Percentiles rank a stretch among this genome's conserved stretches.
phyloP scores from a whole-genome alignment of 108 stramenopile species.

The Pseudonitzschia multistriata region DNA sequence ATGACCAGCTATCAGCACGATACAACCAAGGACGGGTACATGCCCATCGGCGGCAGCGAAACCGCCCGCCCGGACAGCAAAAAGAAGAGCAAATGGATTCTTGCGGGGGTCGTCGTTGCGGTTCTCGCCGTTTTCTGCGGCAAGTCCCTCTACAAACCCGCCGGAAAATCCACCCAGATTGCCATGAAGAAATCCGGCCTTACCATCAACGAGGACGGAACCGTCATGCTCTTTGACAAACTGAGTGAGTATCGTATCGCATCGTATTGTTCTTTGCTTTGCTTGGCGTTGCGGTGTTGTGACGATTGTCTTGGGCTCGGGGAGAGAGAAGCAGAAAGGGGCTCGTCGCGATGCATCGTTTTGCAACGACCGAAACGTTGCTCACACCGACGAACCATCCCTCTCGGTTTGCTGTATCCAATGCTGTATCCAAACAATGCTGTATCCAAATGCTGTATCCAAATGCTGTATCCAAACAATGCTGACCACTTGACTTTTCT shows the following conservation, averaged over 20 bases:
- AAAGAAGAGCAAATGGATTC: slow-evolving; percentile 26
- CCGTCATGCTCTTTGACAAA: slow-evolving; percentile 55
- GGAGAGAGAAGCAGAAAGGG: not conserved
- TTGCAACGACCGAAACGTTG: not conserved
- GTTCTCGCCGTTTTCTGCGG: slow-evolving; percentile 10
- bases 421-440: no score
- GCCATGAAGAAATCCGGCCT: slow-evolving; percentile 34
- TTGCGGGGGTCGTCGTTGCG: slow-evolving; percentile 8
- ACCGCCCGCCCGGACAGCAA: not conserved
- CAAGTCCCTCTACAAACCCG: slow-evolving; percentile 6
- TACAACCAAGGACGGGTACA: slow-evolving; percentile 12
- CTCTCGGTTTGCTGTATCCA: no score
- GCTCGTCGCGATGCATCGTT: no score
- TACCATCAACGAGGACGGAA: slow-evolving; percentile 31
- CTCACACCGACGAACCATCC: not conserved
- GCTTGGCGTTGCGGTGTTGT: no score
- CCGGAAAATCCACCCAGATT: slow-evolving; percentile 19
- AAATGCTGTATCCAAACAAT: not conserved
- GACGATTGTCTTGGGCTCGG: no score
- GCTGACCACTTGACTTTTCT: not conserved
- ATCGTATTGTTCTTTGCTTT: no score
- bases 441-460: no score
- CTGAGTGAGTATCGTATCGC: slow-evolving; percentile 31
- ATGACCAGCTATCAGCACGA: slow-evolving; percentile 28
- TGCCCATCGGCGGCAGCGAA: slow-evolving; percentile 11